Conservation (phyloP, 371 early-diverging fungal genomes). For the Rhizopus delemar region DNA sequence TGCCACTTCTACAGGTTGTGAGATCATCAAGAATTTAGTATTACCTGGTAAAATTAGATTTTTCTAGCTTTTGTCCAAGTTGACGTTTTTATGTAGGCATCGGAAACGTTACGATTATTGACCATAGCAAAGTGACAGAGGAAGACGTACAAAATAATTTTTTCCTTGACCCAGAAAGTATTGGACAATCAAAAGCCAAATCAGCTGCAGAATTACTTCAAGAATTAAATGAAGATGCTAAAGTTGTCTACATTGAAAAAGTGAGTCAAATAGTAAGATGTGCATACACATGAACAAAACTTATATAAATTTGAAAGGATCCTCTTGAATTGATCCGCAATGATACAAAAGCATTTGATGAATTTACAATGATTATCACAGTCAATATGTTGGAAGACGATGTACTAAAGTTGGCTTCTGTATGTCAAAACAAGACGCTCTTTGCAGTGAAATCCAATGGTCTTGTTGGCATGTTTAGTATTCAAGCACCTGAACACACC, state of each 20-base stretch:
- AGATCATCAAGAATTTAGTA: slow-evolving; percentile 91
- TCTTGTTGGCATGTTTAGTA: slow-evolving; percentile 69
- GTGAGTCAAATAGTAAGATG: slow-evolving; percentile 25
- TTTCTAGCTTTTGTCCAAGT: not conserved
- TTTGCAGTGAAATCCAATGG: slow-evolving; percentile 73
- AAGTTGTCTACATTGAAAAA: slow-evolving; percentile 54
- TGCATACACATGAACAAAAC: not conserved
- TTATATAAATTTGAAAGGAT: slow-evolving; percentile 14
- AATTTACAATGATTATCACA: slow-evolving; percentile 76
- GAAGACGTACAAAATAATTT: slow-evolving; percentile 85
- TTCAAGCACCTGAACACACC: slow-evolving; percentile 75
- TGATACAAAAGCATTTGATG: slow-evolving; percentile 62
- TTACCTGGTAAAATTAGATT: slow-evolving; percentile 75
- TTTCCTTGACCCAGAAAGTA: slow-evolving; percentile 70
- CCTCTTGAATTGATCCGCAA: slow-evolving; percentile 48
- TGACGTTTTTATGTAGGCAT: slow-evolving; percentile 61
- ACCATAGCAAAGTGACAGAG: slow-evolving; percentile 63
- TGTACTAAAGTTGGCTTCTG: slow-evolving; percentile 54
- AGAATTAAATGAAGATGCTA: slow-evolving; percentile 88
- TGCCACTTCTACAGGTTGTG: slow-evolving; percentile 83
- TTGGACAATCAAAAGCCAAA: slow-evolving; percentile 70
- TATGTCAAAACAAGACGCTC: slow-evolving; percentile 72
- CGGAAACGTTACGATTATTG: slow-evolving; percentile 84
- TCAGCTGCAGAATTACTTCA: slow-evolving; percentile 63
- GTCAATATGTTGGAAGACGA: slow-evolving; percentile 61